These are phyloP conservation scores for Haberlea rhodopensis DNA, from an alignment of 257 asterid species.

Conservation along the genomic window DNA sequence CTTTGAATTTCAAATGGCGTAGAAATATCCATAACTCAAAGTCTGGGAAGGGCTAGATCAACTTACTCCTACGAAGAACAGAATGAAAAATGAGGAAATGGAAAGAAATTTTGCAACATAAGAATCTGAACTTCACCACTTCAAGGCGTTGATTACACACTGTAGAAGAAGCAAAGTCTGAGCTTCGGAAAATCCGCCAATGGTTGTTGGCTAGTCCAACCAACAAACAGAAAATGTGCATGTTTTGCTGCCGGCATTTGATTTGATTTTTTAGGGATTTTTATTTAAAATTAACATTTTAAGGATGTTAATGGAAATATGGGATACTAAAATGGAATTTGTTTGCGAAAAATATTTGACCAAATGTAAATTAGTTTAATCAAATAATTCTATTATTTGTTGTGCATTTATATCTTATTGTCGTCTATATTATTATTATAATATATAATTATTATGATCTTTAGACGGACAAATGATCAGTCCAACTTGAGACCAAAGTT, in stretches of 20 bases:
- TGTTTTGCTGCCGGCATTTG: neutral
- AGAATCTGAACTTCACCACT: slow-evolving; percentile 15
- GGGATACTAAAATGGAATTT: too few species aligned
- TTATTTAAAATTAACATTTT: too few species aligned
- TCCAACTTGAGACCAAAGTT: too few species aligned
- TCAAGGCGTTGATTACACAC: neutral
- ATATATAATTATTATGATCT: too few species aligned
- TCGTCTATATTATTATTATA: too few species aligned
- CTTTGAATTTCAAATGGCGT: slow-evolving; percentile 50
- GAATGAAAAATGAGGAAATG: slow-evolving; percentile 1
- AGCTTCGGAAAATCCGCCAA: slow-evolving; percentile 44
- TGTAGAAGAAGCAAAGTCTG: neutral
- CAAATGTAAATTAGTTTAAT: too few species aligned
- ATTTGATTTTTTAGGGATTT: too few species aligned
- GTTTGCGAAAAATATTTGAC: too few species aligned
- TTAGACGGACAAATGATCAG: too few species aligned
- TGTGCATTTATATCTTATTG: too few species aligned
- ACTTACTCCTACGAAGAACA: neutral
- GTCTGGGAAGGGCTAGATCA: slow-evolving; percentile 12
- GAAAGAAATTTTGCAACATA: slow-evolving; percentile 5
- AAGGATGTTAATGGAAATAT: too few species aligned
- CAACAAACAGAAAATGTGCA: slow-evolving; percentile 4
- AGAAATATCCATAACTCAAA: slow-evolving; percentile 46
- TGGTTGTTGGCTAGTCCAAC: slow-evolving; percentile 28
- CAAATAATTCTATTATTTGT: too few species aligned